phyloP scores from a whole-genome alignment of 2,329 filamentous ascomycete genomes.

The Parasarocladium wereldwijsianum region DNA sequence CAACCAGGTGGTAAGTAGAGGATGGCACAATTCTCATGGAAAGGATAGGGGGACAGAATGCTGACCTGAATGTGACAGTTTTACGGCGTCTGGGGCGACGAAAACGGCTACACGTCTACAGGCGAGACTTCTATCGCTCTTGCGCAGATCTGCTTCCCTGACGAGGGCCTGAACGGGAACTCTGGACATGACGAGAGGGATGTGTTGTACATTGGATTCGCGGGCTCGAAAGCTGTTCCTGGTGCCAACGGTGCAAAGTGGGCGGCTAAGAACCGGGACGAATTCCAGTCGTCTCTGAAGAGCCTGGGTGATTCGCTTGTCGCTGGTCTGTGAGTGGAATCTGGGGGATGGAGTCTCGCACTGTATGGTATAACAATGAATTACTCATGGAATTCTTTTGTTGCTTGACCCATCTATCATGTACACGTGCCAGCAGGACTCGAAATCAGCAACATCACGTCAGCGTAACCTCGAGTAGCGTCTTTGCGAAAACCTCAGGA shows the following conservation, averaged over 20 bases:
- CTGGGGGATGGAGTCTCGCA: no score
- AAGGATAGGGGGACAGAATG: conserved; percentile 1
- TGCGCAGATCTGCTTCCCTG: conserved; percentile 30
- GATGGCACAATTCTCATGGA: neutral
- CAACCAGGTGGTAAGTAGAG: conserved; percentile 23
- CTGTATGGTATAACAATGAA: no score
- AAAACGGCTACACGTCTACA: conserved; percentile 29
- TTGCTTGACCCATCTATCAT: no score
- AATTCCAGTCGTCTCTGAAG: conserved; percentile 39
- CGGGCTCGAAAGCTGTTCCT: conserved; percentile 39
- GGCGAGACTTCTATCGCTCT: conserved; percentile 26
- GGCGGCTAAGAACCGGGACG: conserved; percentile 29
- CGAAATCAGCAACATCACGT: conserved; percentile 14
- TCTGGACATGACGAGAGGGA: conserved; percentile 40
- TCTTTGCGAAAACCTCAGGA: conserved; percentile 53
- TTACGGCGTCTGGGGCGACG: conserved; percentile 44
- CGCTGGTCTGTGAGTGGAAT: no score
- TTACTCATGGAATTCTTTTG: no score
- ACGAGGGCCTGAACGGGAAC: conserved; percentile 32
- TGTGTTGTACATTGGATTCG: conserved; percentile 48
- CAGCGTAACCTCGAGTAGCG: conserved; percentile 54
- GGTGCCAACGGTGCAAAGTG: conserved; percentile 38
- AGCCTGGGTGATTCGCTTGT: conserved; percentile 36
- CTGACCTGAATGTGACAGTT: conserved; percentile 15
- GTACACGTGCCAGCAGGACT: no score